Percentiles rank a stretch among this genome's conserved stretches.
phyloP scores from a whole-genome alignment of 768 basidiomycete genomes.

The Paxillus rubicundulus region DNA sequence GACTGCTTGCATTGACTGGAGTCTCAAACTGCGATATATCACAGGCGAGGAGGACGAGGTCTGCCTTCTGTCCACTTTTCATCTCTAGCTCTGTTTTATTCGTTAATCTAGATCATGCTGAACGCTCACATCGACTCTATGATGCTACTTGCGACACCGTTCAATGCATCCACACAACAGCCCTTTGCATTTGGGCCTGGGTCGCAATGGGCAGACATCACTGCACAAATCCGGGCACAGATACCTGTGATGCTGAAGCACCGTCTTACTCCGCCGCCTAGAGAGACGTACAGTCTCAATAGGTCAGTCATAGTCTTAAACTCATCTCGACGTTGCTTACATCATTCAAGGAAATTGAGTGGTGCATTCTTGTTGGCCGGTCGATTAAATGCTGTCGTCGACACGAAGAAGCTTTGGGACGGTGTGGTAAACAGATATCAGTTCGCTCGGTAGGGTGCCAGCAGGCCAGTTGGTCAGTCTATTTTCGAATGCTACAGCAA shows the following conservation, averaged over 20 bases:
- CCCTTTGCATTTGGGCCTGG: slow-evolving; percentile 79
- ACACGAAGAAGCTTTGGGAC: slow-evolving; percentile 77
- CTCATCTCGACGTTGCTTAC: neutral
- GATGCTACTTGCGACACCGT: slow-evolving; percentile 82
- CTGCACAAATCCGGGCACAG: slow-evolving; percentile 67
- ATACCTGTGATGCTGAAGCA: slow-evolving; percentile 92
- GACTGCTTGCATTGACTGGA: slow-evolving; percentile 65
- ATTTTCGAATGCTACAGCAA: too few relatives aligned
- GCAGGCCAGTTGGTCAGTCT: too few relatives aligned
- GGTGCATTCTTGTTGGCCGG: slow-evolving; percentile 80
- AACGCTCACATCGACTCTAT: slow-evolving; percentile 84
- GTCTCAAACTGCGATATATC: slow-evolving; percentile 82
- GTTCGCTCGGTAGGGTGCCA: slow-evolving; percentile 6
- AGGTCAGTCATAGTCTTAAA: slow-evolving; percentile 44
- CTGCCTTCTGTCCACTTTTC: neutral
- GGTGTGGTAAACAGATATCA: slow-evolving; percentile 43
- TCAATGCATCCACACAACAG: slow-evolving; percentile 59
- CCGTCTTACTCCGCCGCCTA: slow-evolving; percentile 87
- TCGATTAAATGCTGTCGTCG: slow-evolving; percentile 67
- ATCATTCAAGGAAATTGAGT: slow-evolving; percentile 61
- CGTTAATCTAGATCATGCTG: slow-evolving; percentile 59
- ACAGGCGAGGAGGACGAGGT: slow-evolving; percentile 87
- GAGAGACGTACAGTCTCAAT: slow-evolving; percentile 94
- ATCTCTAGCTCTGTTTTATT: neutral
- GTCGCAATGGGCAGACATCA: slow-evolving; percentile 66